Conservation (phyloP, 495 filamentous ascomycete genomes). For the Tuber microsphaerosporum region DNA sequence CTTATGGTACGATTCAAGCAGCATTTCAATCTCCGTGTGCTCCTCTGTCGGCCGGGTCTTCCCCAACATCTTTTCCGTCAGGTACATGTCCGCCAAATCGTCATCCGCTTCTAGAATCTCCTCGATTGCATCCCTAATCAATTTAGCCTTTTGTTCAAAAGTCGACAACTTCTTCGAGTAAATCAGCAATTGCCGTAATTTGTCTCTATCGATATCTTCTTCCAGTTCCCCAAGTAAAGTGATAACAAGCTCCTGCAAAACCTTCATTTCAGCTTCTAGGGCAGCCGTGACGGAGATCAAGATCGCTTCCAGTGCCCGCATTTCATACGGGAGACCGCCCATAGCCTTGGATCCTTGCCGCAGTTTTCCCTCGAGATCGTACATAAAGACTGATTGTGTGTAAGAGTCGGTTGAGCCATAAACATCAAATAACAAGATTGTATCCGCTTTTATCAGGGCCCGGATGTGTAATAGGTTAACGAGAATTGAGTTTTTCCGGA, state of each 20-base stretch:
- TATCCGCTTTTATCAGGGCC: slow-evolving; percentile 86
- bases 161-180: slow-evolving; percentile 92
- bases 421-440: slow-evolving; percentile 89
- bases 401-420: slow-evolving; percentile 93
- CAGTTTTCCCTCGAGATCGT: slow-evolving; percentile 66
- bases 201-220: slow-evolving; percentile 94
- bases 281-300: slow-evolving; percentile 76
- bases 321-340: slow-evolving; percentile 60
- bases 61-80: slow-evolving; percentile 75
- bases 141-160: slow-evolving; percentile 91
- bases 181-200: slow-evolving; percentile 78
- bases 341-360: slow-evolving; percentile 50
- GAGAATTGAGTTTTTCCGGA: slow-evolving; percentile 87
- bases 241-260: slow-evolving; percentile 84
- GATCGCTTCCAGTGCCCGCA: slow-evolving; percentile 72
- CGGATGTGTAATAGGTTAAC: slow-evolving; percentile 91
- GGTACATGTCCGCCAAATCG: slow-evolving; percentile 89
- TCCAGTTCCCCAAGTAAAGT: slow-evolving; percentile 80
- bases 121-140: slow-evolving; percentile 91
- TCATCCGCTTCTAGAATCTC: slow-evolving; percentile 97
- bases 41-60: slow-evolving; percentile 71
- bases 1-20: slow-evolving; percentile 95
- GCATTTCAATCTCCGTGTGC: slow-evolving; percentile 93
- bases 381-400: slow-evolving; percentile 92
- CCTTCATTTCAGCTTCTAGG: slow-evolving; percentile 86